Evolutionary conservation across 805 yeast genomes (phyloP).

Genomic region (Ogataea philodendri): DNA sequence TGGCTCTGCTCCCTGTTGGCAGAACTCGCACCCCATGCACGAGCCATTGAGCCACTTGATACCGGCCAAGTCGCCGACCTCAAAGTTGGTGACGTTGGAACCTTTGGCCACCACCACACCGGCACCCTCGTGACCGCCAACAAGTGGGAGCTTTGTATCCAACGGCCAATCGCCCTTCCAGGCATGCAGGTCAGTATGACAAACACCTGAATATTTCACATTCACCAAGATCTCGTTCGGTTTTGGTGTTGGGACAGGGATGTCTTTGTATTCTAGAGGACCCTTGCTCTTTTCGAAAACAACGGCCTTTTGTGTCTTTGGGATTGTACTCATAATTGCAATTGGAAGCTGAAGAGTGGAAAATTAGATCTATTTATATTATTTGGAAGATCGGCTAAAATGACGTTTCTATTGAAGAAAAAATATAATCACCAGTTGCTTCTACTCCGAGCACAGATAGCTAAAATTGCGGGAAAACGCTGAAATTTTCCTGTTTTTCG

Average conservation of each 20-base stretch:
- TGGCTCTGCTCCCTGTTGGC: constrained; percentile 65
- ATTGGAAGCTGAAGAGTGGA: constrained; percentile 1
- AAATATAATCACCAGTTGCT: no score
- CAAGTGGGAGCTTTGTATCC: constrained; percentile 68
- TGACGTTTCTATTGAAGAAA: no score
- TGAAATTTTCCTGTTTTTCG: no score
- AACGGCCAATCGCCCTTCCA: constrained; percentile 95
- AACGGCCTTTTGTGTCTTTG: constrained; percentile 69
- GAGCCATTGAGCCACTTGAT: constrained; percentile 82
- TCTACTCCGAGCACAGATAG: constrained; percentile 9
- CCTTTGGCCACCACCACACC: constrained; percentile 82
- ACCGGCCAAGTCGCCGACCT: constrained; percentile 80
- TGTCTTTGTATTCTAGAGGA: constrained; percentile 62
- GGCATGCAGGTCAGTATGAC: constrained; percentile 93
- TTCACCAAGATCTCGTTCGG: constrained; percentile 76
- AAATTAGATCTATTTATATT: constrained; percentile 8
- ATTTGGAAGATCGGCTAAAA: no score
- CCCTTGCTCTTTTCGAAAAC: constrained; percentile 67
- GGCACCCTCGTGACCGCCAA: constrained; percentile 91
- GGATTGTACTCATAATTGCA: constrained; percentile 39
- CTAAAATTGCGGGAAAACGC: constrained; percentile 9
- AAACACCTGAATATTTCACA: constrained; percentile 85
- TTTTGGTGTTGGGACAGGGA: constrained; percentile 78
- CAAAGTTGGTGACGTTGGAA: constrained; percentile 61
- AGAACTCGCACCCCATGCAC: constrained; percentile 74